These are phyloP conservation scores for Neoascochyta sp. DNA, from an alignment of 2,329 filamentous ascomycete species.

Conservation along the genomic window DNA sequence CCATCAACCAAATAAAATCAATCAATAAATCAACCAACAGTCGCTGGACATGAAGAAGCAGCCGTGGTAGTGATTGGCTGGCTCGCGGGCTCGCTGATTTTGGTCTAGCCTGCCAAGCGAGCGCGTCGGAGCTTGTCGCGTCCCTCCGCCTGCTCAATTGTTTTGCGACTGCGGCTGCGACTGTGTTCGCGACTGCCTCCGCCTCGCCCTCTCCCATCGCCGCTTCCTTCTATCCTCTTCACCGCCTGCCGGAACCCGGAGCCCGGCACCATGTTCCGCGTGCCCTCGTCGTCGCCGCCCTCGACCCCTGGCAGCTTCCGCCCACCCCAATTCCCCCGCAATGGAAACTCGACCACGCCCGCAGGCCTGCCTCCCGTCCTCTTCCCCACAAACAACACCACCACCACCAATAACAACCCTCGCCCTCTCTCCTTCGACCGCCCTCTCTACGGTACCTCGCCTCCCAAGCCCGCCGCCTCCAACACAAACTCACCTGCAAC, in stretches of 20 bases:
- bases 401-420: constrained; percentile 49
- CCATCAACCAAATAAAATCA: no score
- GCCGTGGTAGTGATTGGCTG: no score
- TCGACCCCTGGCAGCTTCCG: constrained; percentile 34
- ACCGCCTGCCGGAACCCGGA: not conserved
- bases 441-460: constrained; percentile 31
- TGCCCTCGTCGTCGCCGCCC: constrained; percentile 32
- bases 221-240: not conserved
- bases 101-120: no score
- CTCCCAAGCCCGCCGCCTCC: constrained; percentile 29
- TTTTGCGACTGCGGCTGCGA: no score
- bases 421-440: constrained; percentile 18
- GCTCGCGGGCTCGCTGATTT: no score
- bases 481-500: constrained; percentile 27
- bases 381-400: constrained; percentile 38
- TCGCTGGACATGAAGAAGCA: no score
- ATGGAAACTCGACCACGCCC: constrained; percentile 54
- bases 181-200: not conserved
- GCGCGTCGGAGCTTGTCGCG: no score
- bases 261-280: constrained; percentile 34
- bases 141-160: no score
- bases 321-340: constrained; percentile 13
- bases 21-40: no score
- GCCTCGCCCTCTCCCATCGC: not conserved
- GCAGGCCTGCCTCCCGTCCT: constrained; percentile 53